Percentiles rank a stretch among this genome's conserved stretches.
Conservation (phyloP, 148 eudicot genomes). For the Silene uniflora region DNA sequence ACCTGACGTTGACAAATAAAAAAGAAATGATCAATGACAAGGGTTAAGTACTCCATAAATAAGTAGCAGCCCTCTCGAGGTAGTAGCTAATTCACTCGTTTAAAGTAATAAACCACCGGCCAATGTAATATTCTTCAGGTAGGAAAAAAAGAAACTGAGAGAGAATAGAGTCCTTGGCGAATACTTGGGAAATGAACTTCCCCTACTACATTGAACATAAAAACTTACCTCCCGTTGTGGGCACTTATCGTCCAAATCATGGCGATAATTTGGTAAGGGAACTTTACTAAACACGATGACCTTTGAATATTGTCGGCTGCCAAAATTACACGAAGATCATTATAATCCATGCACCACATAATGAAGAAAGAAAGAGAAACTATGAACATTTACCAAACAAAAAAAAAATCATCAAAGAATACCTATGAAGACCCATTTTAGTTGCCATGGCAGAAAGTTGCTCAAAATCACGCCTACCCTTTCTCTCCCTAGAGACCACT, state of each 20-base stretch:
- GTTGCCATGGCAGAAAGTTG: constrained; percentile 77
- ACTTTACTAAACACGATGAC: constrained; percentile 80
- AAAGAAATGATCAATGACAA: constrained; percentile 9
- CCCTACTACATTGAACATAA: neutral
- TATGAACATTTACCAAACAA: neutral
- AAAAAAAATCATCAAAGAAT: constrained; percentile 11
- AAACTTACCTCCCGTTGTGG: constrained; percentile 91
- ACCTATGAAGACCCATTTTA: constrained; percentile 90
- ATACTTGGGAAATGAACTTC: constrained; percentile 6
- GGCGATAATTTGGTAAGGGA: constrained; percentile 86
- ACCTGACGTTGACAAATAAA: constrained; percentile 44
- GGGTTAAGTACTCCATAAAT: neutral
- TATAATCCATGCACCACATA: constrained; percentile 9
- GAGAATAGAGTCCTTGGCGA: neutral
- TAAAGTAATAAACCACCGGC: neutral
- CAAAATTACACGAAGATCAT: constrained; percentile 25
- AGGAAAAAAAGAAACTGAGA: neutral
- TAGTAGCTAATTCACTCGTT: neutral
- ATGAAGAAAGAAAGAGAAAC: neutral
- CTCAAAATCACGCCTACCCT: constrained; percentile 84
- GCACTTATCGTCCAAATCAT: constrained; percentile 90
- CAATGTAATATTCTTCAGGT: neutral
- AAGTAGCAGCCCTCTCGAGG: neutral
- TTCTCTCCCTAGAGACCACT: constrained; percentile 70
- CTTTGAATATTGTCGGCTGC: constrained; percentile 79